Evolutionary conservation across 2,329 filamentous ascomycete species (phyloP), one percentile per base, ranked within the genome.

Genomic region (Tolypocladium sp.): DNA sequence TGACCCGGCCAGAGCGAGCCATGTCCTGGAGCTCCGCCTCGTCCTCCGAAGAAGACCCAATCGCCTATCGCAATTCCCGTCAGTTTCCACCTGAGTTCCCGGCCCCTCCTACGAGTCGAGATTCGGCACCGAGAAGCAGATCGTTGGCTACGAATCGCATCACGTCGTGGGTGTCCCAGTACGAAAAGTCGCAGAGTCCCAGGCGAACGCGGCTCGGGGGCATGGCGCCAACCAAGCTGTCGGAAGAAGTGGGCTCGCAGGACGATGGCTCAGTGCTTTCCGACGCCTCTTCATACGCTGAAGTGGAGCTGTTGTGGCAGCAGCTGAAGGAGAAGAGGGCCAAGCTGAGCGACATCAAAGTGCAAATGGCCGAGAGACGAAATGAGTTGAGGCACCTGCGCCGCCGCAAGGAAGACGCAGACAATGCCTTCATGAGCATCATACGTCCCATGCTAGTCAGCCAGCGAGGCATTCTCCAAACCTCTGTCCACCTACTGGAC

Each of bases 401-500:
- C 1, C 69, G 63, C 22, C 63, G 61, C 30, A 73, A 69, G 57
- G 70, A 74, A 44, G 66, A 70, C 33, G 68, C 73, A 7, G 76
- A 77, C 55, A 76, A 77, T 61, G 67, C 67, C 1, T 75, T 77
- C 53, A 76, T 77, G 74, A 68, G 68, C 35, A 62, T 73, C 20
- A 62, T 77, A 25, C 69, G 75, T 4, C 74, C 73, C 0, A 66
- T 76, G 30, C 64, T 77, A 4, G 64, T 75, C 25, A 68, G 64
- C 54, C 67, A 65, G 25, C 60, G 61, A 17, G 63, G 65, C 27
- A 55, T 62, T 27, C 57, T 62, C 10, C 60, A 63, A 9, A 61
- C 66, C 17, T 62, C 69, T 1, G 56, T 64, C 7, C 62, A 66
- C 13, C 44, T 66, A 1, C 59, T 77, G 17, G 65, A 71, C 25